A percentile compares a stretch with the other conserved stretches of the same genome.
phyloP scores from a whole-genome alignment of 2,329 filamentous ascomycete genomes.

The Colletotrichum melonis region DNA sequence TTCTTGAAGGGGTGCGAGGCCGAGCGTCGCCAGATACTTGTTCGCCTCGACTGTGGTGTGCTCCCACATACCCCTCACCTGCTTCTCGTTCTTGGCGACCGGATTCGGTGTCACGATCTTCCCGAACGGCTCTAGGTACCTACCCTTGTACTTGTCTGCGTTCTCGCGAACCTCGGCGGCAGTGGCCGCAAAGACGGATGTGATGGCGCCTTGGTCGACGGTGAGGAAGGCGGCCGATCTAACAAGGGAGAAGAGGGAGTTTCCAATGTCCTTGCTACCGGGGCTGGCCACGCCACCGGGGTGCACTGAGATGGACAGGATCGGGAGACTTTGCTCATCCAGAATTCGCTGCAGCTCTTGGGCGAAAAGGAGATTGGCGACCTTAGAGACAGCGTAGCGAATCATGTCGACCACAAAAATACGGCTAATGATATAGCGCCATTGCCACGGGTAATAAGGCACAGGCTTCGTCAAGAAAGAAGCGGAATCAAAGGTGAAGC shows the following conservation, averaged over 20 bases:
- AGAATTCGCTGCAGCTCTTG: conserved; percentile 39
- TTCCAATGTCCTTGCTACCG: conserved; percentile 9
- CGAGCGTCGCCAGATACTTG: conserved; percentile 11
- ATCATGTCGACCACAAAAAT: conserved; percentile 40
- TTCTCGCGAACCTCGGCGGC: conserved; percentile 28
- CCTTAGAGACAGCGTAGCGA: conserved; percentile 40
- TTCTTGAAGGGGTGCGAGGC: background rate
- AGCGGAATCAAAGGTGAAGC: conserved; percentile 37
- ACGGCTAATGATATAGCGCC: conserved; percentile 11
- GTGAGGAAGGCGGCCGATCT: conserved; percentile 22
- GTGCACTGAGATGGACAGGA: conserved; percentile 37
- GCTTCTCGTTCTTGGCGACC: conserved; percentile 25
- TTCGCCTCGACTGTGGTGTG: conserved; percentile 36
- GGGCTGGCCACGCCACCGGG: conserved; percentile 37
- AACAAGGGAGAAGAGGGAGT: conserved; percentile 17
- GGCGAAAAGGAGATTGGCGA: conserved; percentile 39
- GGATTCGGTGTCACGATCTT: conserved; percentile 26
- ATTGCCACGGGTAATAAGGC: conserved; percentile 33
- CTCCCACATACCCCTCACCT: conserved; percentile 36
- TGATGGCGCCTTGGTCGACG: conserved; percentile 34
- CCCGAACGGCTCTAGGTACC: conserved; percentile 37
- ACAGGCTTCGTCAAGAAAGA: conserved; percentile 25
- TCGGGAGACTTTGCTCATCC: conserved; percentile 30
- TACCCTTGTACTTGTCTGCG: conserved; percentile 34
- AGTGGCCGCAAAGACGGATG: conserved; percentile 38